A percentile compares a stretch with the other conserved stretches of the same genome.
phyloP scores from a whole-genome alignment of 179 eudicot genomes.

The Actinidia chinensis region DNA sequence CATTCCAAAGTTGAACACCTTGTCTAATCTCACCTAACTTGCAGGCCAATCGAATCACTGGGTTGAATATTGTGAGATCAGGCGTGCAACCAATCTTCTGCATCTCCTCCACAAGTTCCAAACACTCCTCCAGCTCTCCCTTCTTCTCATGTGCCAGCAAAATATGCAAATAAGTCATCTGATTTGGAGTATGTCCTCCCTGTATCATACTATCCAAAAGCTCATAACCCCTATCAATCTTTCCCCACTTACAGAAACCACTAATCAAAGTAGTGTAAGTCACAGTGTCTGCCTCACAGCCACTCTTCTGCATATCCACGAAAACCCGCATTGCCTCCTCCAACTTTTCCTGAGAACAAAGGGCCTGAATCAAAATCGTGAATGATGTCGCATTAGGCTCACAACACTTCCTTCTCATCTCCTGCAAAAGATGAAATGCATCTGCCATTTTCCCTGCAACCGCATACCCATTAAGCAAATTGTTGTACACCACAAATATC shows the following conservation, averaged over 20 bases:
- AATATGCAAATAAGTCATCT: slow-evolving; percentile 62
- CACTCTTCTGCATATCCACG: slow-evolving; percentile 59
- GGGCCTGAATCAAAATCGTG: slow-evolving; percentile 84
- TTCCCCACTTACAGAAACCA: slow-evolving; percentile 80
- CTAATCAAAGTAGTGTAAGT: slow-evolving; percentile 74
- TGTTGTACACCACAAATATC: slow-evolving; percentile 81
- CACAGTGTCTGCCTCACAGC: slow-evolving; percentile 78
- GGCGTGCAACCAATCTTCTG: slow-evolving; percentile 55
- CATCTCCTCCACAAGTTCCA: slow-evolving; percentile 74
- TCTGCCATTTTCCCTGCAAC: slow-evolving; percentile 77
- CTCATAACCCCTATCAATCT: slow-evolving; percentile 63
- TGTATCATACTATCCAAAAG: slow-evolving; percentile 68
- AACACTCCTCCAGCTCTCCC: slow-evolving; percentile 75
- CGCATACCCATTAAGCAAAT: slow-evolving; percentile 78
- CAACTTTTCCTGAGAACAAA: slow-evolving; percentile 66
- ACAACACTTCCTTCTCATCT: slow-evolving; percentile 88
- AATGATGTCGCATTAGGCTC: slow-evolving; percentile 78
- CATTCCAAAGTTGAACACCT: slow-evolving; percentile 64
- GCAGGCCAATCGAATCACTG: slow-evolving; percentile 59
- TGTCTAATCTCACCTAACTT: slow-evolving; percentile 81
- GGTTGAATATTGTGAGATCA: slow-evolving; percentile 66
- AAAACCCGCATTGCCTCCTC: slow-evolving; percentile 76
- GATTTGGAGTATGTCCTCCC: slow-evolving; percentile 64
- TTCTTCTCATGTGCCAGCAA: slow-evolving; percentile 85
- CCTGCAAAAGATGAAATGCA: slow-evolving; percentile 81